Evolutionary conservation across 768 basidiomycete species (phyloP), one percentile per base, ranked within the genome.

Genomic region (Mycena metata): DNA sequence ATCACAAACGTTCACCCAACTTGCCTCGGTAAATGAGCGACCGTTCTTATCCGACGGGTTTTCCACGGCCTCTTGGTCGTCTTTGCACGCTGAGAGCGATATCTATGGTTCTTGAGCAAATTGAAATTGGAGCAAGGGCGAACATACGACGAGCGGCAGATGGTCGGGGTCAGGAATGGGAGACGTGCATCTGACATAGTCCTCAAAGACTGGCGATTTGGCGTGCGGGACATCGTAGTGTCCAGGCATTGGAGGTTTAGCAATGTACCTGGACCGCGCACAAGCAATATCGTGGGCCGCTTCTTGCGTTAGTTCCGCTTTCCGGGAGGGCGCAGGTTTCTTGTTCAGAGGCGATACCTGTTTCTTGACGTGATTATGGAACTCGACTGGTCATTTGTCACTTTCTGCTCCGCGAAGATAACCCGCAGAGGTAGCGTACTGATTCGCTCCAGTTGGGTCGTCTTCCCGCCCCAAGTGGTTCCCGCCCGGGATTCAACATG

Each of bases 51-150:
- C 65, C 1, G 23, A 1, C n/a, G 11, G 2, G 23, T 61, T 61
- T 24, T 67, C 66, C 6, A 17, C 3, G 2, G 45, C 24, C 16
- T 42, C 11, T 30, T 67, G 66, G 30, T 67, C 45, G 24, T 67
- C 60, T 56, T 15, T 55, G 54, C 66, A 67, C 8, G 66, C 66
- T 6, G 66, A 61, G 26, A 67, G 43, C 41, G 46, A 67, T 11
- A 46, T 43, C 60, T 61, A 36, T 41, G 3, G n/a, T 33, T 21
- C 5, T 26, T 46, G 16, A 58, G 57, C 13, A 4, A 9, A 58
- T 45, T 6, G 26, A 19, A 1, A 2, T 43, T 21, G 19, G 15
- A 35, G 19, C n/a, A 46, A 21, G 8, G 17, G 17, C 13, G 19
- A 12, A 60, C 65, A 26, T 60, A 60, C 65, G 1, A 66, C 65